phyloP scores from a whole-genome alignment of 257 asterid species.

The Solanum sejunctum region DNA sequence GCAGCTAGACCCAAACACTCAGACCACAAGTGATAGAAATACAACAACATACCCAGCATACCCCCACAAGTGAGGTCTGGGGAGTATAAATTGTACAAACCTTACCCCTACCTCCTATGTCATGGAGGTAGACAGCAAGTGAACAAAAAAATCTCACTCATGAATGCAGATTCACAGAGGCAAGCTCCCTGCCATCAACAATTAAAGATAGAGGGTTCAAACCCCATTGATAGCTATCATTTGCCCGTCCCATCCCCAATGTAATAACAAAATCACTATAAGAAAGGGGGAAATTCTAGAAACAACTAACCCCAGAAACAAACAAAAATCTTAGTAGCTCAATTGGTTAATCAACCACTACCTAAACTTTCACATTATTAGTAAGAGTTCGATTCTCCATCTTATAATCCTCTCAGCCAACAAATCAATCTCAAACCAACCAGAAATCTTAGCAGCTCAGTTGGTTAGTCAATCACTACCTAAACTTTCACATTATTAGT shows the following conservation, averaged over 20 bases:
- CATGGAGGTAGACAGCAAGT: too few relatives aligned
- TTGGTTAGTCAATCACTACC: neutral
- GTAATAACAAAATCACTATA: neutral
- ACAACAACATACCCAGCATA: too few relatives aligned
- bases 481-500: neutral
- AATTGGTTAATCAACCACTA: neutral
- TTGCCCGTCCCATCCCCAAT: neutral
- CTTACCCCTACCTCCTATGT: neutral
- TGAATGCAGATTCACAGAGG: neutral
- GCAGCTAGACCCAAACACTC: neutral
- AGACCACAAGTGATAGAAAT: neutral
- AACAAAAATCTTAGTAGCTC: neutral
- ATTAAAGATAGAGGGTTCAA: too few relatives aligned
- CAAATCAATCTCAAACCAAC: neutral
- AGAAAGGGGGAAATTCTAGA: neutral
- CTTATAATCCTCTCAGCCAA: too few relatives aligned
- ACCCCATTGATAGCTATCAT: too few relatives aligned
- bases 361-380: neutral
- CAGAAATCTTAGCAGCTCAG: neutral
- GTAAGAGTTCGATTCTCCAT: too few relatives aligned
- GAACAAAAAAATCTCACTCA: too few relatives aligned
- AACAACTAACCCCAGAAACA: neutral
- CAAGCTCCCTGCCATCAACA: neutral
- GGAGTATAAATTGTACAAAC: fast-evolving
- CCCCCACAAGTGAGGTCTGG: neutral